phyloP scores from a whole-genome alignment of 192 early-diverging fungal genomes.

The Chytriomyces sp. region DNA sequence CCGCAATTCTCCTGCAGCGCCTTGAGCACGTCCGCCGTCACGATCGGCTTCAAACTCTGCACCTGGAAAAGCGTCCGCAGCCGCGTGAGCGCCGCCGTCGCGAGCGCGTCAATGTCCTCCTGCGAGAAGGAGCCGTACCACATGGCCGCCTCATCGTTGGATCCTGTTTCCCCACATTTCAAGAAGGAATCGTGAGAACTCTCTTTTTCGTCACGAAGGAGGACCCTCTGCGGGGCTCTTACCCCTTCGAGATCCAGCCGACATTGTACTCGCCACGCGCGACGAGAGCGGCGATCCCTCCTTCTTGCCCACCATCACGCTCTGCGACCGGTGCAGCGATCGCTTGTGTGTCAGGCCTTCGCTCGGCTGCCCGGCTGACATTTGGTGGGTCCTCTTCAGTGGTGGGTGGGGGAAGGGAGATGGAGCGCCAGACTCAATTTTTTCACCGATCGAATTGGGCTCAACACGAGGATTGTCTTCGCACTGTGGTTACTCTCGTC shows the following conservation, averaged over 20 bases:
- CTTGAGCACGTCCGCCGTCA: constrained; percentile 38
- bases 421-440: too few relatives aligned
- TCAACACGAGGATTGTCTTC: too few relatives aligned
- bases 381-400: too few relatives aligned
- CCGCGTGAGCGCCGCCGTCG: background rate
- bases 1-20: constrained; percentile 20
- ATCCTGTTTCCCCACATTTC: background rate
- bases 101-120: constrained; percentile 17
- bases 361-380: too few relatives aligned
- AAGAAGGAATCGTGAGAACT: background rate
- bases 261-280: background rate
- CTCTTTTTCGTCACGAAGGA: background rate
- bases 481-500: too few relatives aligned
- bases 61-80: background rate
- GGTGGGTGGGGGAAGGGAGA: too few relatives aligned
- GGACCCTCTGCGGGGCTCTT: background rate
- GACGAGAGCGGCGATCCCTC: background rate
- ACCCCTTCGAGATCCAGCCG: constrained; percentile 8
- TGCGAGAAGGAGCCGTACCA: constrained; percentile 20
- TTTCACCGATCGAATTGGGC: too few relatives aligned
- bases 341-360: too few relatives aligned
- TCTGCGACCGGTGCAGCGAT: constrained; percentile 9
- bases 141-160: background rate
- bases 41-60: constrained; percentile 6
- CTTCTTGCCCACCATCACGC: background rate